Conservation (phyloP, 2,329 filamentous ascomycete species). For the Colletotrichum spaethianum region DNA sequence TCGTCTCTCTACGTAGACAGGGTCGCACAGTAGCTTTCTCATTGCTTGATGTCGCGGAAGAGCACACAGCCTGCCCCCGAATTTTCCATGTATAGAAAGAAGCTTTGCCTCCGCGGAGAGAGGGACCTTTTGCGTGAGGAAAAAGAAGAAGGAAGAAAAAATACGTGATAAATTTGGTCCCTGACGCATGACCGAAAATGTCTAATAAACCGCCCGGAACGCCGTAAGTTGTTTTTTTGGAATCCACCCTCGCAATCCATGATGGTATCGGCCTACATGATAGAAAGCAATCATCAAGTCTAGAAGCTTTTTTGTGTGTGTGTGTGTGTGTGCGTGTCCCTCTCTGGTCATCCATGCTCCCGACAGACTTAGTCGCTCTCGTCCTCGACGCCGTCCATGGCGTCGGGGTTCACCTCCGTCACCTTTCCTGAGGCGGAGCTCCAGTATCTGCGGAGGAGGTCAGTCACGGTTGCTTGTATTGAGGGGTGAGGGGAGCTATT, state of each 20-base stretch:
- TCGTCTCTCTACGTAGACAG: slow-evolving; percentile 11
- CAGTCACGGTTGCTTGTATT: slow-evolving; percentile 2
- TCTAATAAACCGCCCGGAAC: slow-evolving; percentile 36
- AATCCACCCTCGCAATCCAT: slow-evolving; percentile 41
- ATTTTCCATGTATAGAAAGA: slow-evolving; percentile 1
- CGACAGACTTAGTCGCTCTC: slow-evolving; percentile 38
- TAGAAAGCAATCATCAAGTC: slow-evolving; percentile 41
- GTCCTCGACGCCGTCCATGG: slow-evolving; percentile 56
- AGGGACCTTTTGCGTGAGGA: background rate
- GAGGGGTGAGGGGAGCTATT: background rate
- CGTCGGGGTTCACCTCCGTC: slow-evolving; percentile 64
- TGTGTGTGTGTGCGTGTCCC: background rate
- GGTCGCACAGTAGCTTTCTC: slow-evolving; percentile 21
- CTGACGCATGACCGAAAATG: slow-evolving; percentile 25
- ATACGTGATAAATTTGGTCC: slow-evolving; percentile 11
- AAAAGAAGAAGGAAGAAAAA: background rate
- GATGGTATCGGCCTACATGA: slow-evolving; percentile 44
- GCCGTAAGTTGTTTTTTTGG: slow-evolving; percentile 37
- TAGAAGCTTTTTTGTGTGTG: slow-evolving; percentile 29
- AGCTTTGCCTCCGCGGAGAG: background rate
- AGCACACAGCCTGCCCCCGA: background rate
- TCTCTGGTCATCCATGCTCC: background rate
- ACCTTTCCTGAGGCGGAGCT: slow-evolving; percentile 71
- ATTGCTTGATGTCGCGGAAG: slow-evolving; percentile 4
- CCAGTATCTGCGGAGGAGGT: slow-evolving; percentile 66